phyloP scores from a whole-genome alignment of 192 early-diverging fungal species.

The Phlyctochytrium arcticum region DNA sequence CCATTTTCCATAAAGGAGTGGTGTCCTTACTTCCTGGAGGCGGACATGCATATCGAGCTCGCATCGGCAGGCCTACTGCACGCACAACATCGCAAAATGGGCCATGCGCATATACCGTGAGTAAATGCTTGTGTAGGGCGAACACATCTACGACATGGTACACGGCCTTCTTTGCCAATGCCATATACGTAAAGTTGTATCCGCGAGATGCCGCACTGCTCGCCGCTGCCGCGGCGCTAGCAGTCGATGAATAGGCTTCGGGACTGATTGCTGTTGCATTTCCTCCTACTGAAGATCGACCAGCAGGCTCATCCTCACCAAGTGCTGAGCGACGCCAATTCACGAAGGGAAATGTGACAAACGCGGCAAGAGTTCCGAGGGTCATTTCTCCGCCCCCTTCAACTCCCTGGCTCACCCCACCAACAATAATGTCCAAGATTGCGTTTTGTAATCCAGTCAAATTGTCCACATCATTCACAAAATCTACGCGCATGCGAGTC shows the following conservation, averaged over 20 bases:
- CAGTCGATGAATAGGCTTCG: no score
- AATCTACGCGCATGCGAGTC: constrained; percentile 33
- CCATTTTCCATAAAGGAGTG: constrained; percentile 69
- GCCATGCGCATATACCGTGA: constrained; percentile 42
- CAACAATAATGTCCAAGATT: constrained; percentile 56
- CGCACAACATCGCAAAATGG: constrained; percentile 36
- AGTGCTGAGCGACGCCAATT: constrained; percentile 4
- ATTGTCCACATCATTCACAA: constrained; percentile 49
- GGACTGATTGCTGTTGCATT: no score
- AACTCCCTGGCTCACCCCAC: constrained; percentile 26
- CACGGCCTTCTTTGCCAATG: constrained; percentile 63
- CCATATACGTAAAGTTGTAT: constrained; percentile 65
- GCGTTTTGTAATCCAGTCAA: constrained; percentile 65
- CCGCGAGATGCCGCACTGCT: constrained; percentile 19
- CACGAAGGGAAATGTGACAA: constrained; percentile 39
- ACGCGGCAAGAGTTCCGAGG: constrained; percentile 24
- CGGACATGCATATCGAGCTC: constrained; percentile 72
- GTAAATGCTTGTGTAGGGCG: constrained; percentile 43
- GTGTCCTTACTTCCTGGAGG: constrained; percentile 62
- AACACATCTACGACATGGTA: constrained; percentile 51
- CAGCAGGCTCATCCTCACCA: background rate
- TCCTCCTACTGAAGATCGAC: no score
- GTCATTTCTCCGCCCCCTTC: constrained; percentile 23
- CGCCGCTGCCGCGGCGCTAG: no score
- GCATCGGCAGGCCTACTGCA: constrained; percentile 68